Evolutionary conservation across 495 filamentous ascomycete species (phyloP).

Genomic region (Hyaloscypha finlandica): DNA sequence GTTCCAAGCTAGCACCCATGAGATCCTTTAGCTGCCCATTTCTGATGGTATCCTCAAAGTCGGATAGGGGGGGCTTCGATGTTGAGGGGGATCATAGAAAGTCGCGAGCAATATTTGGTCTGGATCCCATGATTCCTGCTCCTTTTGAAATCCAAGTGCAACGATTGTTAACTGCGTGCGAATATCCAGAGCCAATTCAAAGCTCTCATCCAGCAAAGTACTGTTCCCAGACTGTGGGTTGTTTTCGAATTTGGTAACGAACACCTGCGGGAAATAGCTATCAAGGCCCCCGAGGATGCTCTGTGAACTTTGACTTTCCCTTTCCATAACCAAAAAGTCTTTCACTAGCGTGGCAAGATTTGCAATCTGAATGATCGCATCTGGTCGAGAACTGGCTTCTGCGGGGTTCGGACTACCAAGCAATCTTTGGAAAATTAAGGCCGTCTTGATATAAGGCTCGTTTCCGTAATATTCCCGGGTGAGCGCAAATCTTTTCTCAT

Average conservation of each 20-base stretch:
- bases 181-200: constrained; percentile 41
- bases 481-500: constrained; percentile 29
- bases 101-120: constrained; percentile 33
- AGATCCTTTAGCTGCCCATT: constrained; percentile 23
- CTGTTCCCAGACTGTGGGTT: constrained; percentile 30
- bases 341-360: constrained; percentile 44
- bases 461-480: constrained; percentile 20
- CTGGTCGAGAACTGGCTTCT: constrained; percentile 32
- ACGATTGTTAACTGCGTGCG: constrained; percentile 43
- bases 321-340: constrained; percentile 21
- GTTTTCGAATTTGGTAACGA: constrained; percentile 31
- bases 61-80: not conserved
- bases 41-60: constrained; percentile 12
- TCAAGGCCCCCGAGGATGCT: constrained; percentile 36
- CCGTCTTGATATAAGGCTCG: constrained; percentile 36
- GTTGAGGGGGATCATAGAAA: constrained; percentile 30
- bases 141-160: constrained; percentile 25
- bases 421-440: constrained; percentile 32
- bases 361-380: constrained; percentile 42
- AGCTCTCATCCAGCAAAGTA: constrained; percentile 35
- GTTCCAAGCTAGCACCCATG: constrained; percentile 6
- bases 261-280: constrained; percentile 37
- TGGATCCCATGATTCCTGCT: constrained; percentile 34
- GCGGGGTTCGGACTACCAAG: constrained; percentile 30
- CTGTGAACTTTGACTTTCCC: constrained; percentile 5